Percentiles rank a stretch among this genome's conserved stretches.
Conservation (phyloP, 106 monocot genomes). For the Alisma plantagoaquatica region DNA sequence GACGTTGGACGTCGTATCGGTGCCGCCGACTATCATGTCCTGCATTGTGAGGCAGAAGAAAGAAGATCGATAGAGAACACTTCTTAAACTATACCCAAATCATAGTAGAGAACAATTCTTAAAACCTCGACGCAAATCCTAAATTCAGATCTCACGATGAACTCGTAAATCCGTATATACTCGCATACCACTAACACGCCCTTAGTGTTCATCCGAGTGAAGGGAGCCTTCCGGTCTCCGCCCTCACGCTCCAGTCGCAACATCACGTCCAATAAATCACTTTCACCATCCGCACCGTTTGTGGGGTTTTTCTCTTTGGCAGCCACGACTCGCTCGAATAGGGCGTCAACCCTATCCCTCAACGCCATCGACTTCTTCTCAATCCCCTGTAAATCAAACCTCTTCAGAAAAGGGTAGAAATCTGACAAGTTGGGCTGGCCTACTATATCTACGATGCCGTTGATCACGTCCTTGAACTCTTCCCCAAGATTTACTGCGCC, state of each 20-base stretch:
- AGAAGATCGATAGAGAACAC: background rate
- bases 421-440: slow-evolving; percentile 20
- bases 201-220: slow-evolving; percentile 48
- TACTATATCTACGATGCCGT: background rate
- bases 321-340: slow-evolving; percentile 35
- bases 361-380: no score
- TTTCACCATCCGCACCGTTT: background rate
- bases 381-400: no score
- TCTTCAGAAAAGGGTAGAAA: slow-evolving; percentile 24
- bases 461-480: slow-evolving; percentile 2
- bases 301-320: slow-evolving; percentile 5
- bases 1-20: slow-evolving; percentile 10
- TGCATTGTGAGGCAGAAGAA: background rate
- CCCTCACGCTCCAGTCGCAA: slow-evolving; percentile 18
- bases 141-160: no score
- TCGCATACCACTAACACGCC: slow-evolving; percentile 52
- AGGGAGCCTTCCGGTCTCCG: slow-evolving; percentile 15
- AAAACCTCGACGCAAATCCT: no score
- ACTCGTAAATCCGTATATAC: no score
- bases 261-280: slow-evolving; percentile 49
- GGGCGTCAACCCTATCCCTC: no score
- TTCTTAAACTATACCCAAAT: background rate
- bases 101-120: no score
- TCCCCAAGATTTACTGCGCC: background rate
- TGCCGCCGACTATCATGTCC: slow-evolving; percentile 22